Evolutionary conservation across 2,329 filamentous ascomycete genomes (phyloP).

Genomic region (Xylaria sp.): DNA sequence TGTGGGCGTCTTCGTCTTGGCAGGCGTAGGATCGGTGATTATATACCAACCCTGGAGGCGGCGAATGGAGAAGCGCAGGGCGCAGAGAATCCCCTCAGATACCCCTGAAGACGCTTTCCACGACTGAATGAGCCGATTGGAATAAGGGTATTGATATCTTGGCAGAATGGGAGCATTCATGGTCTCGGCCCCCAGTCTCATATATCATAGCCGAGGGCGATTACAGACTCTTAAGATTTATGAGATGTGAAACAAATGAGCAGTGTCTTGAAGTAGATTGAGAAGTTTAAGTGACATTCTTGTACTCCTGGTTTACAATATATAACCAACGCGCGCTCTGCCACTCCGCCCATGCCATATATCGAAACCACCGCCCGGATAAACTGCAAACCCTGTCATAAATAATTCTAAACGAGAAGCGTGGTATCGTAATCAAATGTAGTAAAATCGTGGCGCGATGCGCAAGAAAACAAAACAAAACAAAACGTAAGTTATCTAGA

Average conservation of each 20-base stretch:
- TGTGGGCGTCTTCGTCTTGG: conserved; percentile 83
- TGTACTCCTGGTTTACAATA: conserved; percentile 28
- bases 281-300: conserved; percentile 35
- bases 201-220: not conserved
- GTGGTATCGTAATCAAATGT: conserved; percentile 31
- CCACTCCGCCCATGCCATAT: conserved; percentile 28
- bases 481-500: conserved; percentile 21
- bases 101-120: conserved; percentile 21
- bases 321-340: conserved; percentile 27
- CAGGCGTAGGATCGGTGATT: conserved; percentile 78
- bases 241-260: conserved; percentile 8
- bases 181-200: not conserved
- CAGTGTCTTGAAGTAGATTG: conserved; percentile 20
- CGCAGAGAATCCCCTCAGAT: conserved; percentile 30
- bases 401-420: conserved; percentile 22
- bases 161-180: not conserved
- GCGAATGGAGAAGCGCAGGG: conserved; percentile 53
- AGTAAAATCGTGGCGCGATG: not conserved
- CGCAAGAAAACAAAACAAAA: not conserved
- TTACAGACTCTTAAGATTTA: not conserved
- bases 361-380: conserved; percentile 8
- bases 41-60: conserved; percentile 83
- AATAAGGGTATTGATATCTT: not conserved
- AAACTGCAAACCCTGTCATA: conserved; percentile 3
- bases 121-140: not conserved